Evolutionary conservation across 768 basidiomycete species (phyloP), one percentile per base, ranked within the genome.

Genomic region (Russula abietina): DNA sequence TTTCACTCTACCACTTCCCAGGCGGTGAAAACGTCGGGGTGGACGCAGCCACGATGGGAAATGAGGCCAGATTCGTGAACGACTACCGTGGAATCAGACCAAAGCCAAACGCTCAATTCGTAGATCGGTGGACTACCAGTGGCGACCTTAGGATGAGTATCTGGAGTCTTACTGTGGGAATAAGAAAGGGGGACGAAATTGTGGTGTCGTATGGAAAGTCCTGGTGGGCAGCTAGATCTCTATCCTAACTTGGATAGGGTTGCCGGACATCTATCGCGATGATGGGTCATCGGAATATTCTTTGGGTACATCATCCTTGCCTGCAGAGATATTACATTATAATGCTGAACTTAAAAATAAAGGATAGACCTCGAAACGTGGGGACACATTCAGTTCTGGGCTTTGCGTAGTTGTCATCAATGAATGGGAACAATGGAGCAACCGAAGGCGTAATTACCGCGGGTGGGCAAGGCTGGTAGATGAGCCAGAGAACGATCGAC

Each of bases 51-150:
- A 67, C 49, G 3, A 82, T 82, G 77, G 94, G 94, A 32, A 97
- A 95, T 74, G 91, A 93, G 72, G 88, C 87, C 1, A 78, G 94
- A 69, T 94, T 96, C 71, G 79, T 92, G 62, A 97, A 97, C 68
- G 94, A 96, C 76, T 98, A 88, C 74, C 81, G 94, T 59, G 91
- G 92, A 2, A 78, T 93, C n/a, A 75, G 71, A 54, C 71, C 73
- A 26, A 86, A 77, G 70, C 84, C 91, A 4, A 93, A 93, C 67
- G 88, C 85, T 0, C 67, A 81, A 32, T 93, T 93, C 68, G 75
- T 78, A 55, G 89, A 91, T 46, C 73, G 75, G 41, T 75, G 82
- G 62, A 78, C 77, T 11, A 66, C 62, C 22, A 69, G 66, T 38
- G 91, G 88, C 19, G 89, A 88, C 72, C 73, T 89, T 65, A 76